Evolutionary conservation across 225 moss, liverwort and hornwort species (phyloP).

Genomic region (Bryum argenteum): DNA sequence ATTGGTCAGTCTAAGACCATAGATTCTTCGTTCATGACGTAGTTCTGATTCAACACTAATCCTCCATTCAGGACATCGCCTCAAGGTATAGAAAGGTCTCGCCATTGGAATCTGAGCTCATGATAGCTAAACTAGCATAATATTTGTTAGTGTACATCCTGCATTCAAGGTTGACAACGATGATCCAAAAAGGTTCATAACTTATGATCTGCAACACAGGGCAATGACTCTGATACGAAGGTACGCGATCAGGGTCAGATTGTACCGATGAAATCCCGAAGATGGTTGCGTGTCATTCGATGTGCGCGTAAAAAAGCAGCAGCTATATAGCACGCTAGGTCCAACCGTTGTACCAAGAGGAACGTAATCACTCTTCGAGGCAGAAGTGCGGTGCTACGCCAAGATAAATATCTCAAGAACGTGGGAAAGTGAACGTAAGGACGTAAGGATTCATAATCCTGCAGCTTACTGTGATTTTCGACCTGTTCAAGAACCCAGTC

Average conservation of each 20-base stretch:
- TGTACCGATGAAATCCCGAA: constrained; percentile 75
- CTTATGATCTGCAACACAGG: background rate
- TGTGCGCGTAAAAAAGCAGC: constrained; percentile 84
- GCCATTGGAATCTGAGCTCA: background rate
- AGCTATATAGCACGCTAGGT: constrained; percentile 75
- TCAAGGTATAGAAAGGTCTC: background rate
- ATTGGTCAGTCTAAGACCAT: background rate
- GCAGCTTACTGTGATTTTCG: constrained; percentile 49
- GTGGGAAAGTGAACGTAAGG: constrained; percentile 66
- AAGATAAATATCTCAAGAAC: constrained; percentile 59
- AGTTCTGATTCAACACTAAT: background rate
- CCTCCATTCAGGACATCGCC: background rate
- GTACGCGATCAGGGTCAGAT: background rate
- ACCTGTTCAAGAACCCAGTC: constrained; percentile 43
- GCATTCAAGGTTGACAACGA: too few species aligned
- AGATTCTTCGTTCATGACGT: background rate
- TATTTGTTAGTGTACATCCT: background rate
- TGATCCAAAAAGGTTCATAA: background rate
- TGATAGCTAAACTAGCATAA: background rate
- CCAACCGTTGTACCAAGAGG: constrained; percentile 54
- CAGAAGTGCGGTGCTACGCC: constrained; percentile 58
- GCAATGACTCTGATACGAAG: background rate
- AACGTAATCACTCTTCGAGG: constrained; percentile 50
- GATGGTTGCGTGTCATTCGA: constrained; percentile 68
- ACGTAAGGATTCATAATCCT: constrained; percentile 68